A percentile compares a stretch with the other conserved stretches of the same genome.
Evolutionary conservation across 1,284 basidiomycete genomes (phyloP).

Genomic region (Sanghuangporus sanghuang): DNA sequence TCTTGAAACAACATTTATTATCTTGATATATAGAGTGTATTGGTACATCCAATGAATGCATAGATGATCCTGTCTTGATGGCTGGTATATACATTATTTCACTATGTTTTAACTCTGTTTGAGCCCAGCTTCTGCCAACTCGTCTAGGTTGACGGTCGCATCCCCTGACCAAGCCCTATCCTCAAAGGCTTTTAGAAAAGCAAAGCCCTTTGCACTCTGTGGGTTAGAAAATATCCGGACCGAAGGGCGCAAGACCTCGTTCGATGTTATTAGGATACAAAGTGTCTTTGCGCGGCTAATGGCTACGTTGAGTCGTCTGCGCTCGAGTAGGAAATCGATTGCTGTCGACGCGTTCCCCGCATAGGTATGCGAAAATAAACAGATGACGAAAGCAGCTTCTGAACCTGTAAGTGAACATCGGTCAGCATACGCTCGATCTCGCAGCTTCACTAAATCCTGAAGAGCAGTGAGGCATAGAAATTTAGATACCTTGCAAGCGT

Average conservation of each 20-base stretch:
- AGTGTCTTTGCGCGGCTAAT: slow-evolving; percentile 46
- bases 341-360: slow-evolving; percentile 26
- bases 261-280: slow-evolving; percentile 40
- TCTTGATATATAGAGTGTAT: background rate
- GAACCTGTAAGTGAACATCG: slow-evolving; percentile 30
- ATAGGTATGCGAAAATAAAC: slow-evolving; percentile 41
- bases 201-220: slow-evolving; percentile 40
- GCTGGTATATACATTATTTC: background rate
- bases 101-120: background rate
- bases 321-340: slow-evolving; percentile 39
- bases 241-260: slow-evolving; percentile 38
- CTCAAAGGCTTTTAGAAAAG: slow-evolving; percentile 41
- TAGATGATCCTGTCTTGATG: background rate
- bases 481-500: slow-evolving; percentile 36
- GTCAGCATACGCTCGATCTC: background rate
- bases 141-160: slow-evolving; percentile 26
- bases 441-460: background rate
- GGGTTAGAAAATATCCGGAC: slow-evolving; percentile 37
- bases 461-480: background rate
- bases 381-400: slow-evolving; percentile 46
- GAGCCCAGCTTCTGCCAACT: slow-evolving; percentile 2
- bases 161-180: slow-evolving; percentile 36
- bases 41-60: background rate
- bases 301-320: slow-evolving; percentile 43
- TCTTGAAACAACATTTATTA: background rate